phyloP scores from a whole-genome alignment of 371 early-diverging fungal genomes.

The Pancytospora epiphaga region DNA sequence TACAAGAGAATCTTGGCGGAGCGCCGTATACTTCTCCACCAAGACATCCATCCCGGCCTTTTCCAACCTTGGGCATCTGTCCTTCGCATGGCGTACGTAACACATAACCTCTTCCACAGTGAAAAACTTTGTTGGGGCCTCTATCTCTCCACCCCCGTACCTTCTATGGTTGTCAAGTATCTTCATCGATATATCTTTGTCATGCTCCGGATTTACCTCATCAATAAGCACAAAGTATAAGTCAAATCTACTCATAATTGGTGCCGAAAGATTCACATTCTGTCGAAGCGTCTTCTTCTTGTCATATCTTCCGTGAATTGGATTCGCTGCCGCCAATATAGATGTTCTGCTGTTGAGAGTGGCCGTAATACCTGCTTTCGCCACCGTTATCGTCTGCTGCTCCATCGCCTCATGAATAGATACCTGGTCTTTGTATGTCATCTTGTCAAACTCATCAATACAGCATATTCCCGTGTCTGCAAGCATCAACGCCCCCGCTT shows the following conservation, averaged over 20 bases:
- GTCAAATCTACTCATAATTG: slow-evolving; percentile 99
- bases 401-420: slow-evolving; percentile 99
- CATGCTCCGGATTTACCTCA: slow-evolving; percentile 77
- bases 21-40: slow-evolving; percentile 72
- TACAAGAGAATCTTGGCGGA: slow-evolving; percentile 76
- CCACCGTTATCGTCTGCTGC: slow-evolving; percentile 96
- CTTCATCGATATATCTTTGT: slow-evolving; percentile 78
- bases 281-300: slow-evolving; percentile 64
- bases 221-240: slow-evolving; percentile 93
- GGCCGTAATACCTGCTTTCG: slow-evolving; percentile 86
- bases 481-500: slow-evolving; percentile 96
- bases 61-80: slow-evolving; percentile 63
- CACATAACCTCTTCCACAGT: slow-evolving; percentile 51
- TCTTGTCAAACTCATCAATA: slow-evolving; percentile 99
- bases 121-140: slow-evolving; percentile 11
- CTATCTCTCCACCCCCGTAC: slow-evolving; percentile 59
- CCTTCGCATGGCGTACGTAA: slow-evolving; percentile 52
- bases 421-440: slow-evolving; percentile 93
- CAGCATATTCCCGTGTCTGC: slow-evolving; percentile 95
- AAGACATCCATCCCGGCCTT: slow-evolving; percentile 69
- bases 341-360: slow-evolving; percentile 59
- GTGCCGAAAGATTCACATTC: slow-evolving; percentile 88
- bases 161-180: slow-evolving; percentile 78
- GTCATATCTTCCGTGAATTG: slow-evolving; percentile 61
- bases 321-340: slow-evolving; percentile 62